Base-by-base conservation (phyloP, 129 eudicot species). In the Daucus carota region DNA sequence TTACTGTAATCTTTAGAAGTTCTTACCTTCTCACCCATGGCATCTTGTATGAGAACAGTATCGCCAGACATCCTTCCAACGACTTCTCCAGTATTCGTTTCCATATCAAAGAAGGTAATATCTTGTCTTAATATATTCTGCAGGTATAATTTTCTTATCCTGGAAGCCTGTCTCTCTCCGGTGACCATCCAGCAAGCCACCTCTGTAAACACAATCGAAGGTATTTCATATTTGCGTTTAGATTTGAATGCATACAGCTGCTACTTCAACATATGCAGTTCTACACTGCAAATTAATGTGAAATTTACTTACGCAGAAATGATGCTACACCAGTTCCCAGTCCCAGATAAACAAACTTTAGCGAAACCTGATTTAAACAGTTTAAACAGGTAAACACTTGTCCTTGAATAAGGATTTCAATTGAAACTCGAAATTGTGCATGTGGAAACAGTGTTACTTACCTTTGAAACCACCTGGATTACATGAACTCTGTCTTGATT, bases 61-160 rank as follows among this genome's bases (percentile, higher is more conserved):
- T 93, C 97, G 20, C 98, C 97, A 10, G 98, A 93, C 98, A 93
- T 93, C 84, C 98, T 84, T 33, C 96, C 98, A 24, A 93, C 84
- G 52, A 93, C 97, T 86, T 93, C 98, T 69, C 98, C 98, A 3
- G 98, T 93, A 67, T 86, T 90, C 36, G 95, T 84, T 91, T 93
- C 98, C 81, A 81, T 90, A 80, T 93, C 98, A 74, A 90, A 93
- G 83, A 93, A 93, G 20, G 93, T 76, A 4, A 93, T 84, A 84
- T 93, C 98, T 83, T 93, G 98, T 72, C 96, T 84, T 59, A 93
- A 79, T 34, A 93, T 93, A 15, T 92, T 89, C 79, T 79, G 86
- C 68, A 93, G 78, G 76, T 93, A 93, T 72, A 93, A 81, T 66
- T 81, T 91, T 67, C 98, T 83, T 66, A 93, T 90, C 72, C 97